Conservation (phyloP, 345 rosid species). For the Excoecaria cochinchinensis region DNA sequence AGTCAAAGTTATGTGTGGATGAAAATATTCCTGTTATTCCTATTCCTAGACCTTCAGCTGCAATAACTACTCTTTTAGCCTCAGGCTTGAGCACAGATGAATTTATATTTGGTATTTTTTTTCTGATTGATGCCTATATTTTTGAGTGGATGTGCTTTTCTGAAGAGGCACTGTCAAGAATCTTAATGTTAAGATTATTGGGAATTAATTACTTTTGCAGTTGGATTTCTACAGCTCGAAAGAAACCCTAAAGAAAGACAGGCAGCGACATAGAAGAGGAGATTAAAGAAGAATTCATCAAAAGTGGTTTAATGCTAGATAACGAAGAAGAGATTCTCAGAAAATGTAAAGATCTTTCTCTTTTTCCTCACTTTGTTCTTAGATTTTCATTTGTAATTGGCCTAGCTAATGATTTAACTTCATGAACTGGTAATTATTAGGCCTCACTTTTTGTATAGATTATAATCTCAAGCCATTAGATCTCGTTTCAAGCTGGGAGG, state of each 20-base stretch:
- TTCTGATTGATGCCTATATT: neutral
- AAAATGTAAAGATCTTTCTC: conserved; percentile 46
- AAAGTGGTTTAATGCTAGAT: conserved; percentile 52
- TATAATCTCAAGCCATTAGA: conserved; percentile 69
- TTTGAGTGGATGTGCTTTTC: neutral
- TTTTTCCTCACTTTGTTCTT: neutral
- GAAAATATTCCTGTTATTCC: conserved; percentile 75
- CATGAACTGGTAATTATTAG: conserved; percentile 28
- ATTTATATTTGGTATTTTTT: conserved; percentile 71
- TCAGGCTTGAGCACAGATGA: conserved; percentile 79
- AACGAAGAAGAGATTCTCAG: conserved; percentile 66
- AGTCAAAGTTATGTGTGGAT: conserved; percentile 70
- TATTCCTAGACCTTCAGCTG: conserved; percentile 86
- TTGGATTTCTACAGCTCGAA: conserved; percentile 52
- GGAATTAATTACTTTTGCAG: conserved; percentile 38
- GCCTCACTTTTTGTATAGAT: conserved; percentile 73
- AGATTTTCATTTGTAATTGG: conserved; percentile 7
- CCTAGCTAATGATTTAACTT: conserved; percentile 2
- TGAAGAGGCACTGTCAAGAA: neutral
- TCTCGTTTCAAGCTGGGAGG: conserved; percentile 90
- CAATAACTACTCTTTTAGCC: conserved; percentile 82
- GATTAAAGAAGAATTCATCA: conserved; percentile 63
- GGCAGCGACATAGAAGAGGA: conserved; percentile 59
- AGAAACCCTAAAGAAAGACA: conserved; percentile 40
- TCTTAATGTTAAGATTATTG: neutral